Evolutionary conservation across 164 flowering plant species (phyloP), one percentile per base, ranked within the genome.

Genomic region (Aristolochia californica): DNA sequence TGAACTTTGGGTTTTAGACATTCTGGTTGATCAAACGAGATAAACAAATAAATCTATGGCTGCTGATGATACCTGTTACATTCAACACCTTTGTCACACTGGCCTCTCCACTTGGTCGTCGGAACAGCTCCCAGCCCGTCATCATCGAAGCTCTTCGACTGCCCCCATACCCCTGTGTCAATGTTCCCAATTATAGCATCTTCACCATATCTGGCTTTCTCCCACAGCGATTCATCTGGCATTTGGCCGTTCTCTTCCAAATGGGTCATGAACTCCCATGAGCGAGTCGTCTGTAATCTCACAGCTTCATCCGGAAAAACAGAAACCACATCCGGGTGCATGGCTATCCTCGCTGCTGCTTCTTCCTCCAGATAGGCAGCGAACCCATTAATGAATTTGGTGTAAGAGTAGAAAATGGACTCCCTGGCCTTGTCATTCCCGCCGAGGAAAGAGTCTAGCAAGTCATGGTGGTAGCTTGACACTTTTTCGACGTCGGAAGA

Each of bases 111-210:
- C 34, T 28, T 28, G 58, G 55, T 77, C 2, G 78, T 34, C 7
- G 91, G 95, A 60, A 81, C 57, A 1, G 87, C 79, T 15, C 84
- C 83, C 22, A 58, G 23, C 0, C 87, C 88, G 11, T 76, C 25
- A 28, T 80, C 95, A 17, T 62, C 72, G 55, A 87, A 87, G 77
- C 90, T 87, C 55, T 62, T 2, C 18, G 83, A 68, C 66, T 84
- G 84, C 0, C 91, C 87, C 95, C 95, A 87, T 20, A 87, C 81
- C 48, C 95, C 95, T 12, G 70, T 72, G 52, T 76, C 78, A 26
- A 78, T 50, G 59, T 57, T 70, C 25, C 63, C 80, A 16, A 78
- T 76, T 49, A 78, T 78, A n/a, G 65, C 59, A 58, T 67, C 71
- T 65, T 71, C 68, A 0, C 79, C 79, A 53, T 58, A 73, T 23